Evolutionary conservation across 2,329 filamentous ascomycete genomes (phyloP), one percentile per base, ranked within the genome.

Genomic region (Endothia cerciana): DNA sequence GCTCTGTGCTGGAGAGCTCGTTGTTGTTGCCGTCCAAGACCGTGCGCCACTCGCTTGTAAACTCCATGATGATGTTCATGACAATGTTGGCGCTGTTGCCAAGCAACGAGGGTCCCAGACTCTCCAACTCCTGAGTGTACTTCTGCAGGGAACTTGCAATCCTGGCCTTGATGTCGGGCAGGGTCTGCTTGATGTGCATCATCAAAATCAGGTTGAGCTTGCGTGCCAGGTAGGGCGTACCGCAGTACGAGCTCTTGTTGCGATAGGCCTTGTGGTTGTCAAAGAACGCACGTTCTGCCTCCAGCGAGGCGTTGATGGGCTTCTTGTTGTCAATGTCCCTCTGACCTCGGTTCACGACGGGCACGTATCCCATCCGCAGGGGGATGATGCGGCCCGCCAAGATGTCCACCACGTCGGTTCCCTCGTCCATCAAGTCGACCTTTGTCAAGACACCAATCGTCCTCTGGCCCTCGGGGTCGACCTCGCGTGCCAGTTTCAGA

Each of bases 131-230:
- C 51, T 88, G 80, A 4, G 87, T 84, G 79, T 99, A 99, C 77
- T 99, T 99, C 76, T 94, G 90, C 67, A 99, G 83, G 17, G 94
- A 97, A 71, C 92, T 91, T n/a, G 91, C 87, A 73, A 99, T 99
- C 70, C 96, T 91, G 17, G 92, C 93, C 82, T 99, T 99, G 84
- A 99, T 99, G 76, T 99, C 95, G 49, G 95, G 95, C 17, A 99
- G 87, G 1, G 95, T 99, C 82, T 99, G 94, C 82, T 99, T 99
- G 84, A 99, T 99, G 83, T 99, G 95, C 95, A 99, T 99, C 94
- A 99, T 98, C 72, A 99, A 86, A 75, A 99, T 98, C 74, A 99
- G 85, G 80, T 99, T 99, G 68, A 99, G 87, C 81, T 99, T 99
- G 72, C 94, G 89, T 4, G 95, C 95, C 67, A 99, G 84, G 76